phyloP scores from a whole-genome alignment of 208 protist genomes.

The Acanthamoeba quina region DNA sequence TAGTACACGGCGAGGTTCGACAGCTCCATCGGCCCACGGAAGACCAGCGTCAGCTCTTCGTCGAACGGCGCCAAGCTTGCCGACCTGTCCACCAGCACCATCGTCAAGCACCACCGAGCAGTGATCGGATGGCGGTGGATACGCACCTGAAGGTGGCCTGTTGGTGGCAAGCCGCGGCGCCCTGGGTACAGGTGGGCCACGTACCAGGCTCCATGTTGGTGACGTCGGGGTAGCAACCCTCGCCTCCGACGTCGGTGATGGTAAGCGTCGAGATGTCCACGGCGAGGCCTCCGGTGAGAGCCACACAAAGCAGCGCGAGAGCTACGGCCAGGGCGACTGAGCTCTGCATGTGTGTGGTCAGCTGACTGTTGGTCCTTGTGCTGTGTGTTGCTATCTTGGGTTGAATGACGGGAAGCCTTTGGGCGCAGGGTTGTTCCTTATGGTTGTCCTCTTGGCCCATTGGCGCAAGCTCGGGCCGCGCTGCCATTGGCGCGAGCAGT shows the following conservation, averaged over 20 bases:
- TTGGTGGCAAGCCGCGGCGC: not conserved
- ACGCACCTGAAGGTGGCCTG: not conserved
- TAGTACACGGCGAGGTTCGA: conserved; percentile 16
- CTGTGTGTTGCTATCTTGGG: no score
- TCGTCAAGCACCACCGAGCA: no score
- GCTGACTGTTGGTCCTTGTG: no score
- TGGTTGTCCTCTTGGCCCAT: no score
- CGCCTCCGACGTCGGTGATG: conserved; percentile 22
- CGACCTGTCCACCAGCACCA: not conserved
- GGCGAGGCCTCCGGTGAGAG: not conserved
- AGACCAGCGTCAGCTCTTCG: conserved; percentile 25
- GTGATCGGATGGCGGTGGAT: not conserved
- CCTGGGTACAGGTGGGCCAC: not conserved
- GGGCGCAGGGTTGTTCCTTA: no score
- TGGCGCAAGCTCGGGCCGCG: no score
- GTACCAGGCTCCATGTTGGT: not conserved
- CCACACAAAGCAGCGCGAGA: not conserved
- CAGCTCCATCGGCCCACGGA: conserved; percentile 5
- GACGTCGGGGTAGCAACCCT: conserved; percentile 19
- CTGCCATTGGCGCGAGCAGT: no score
- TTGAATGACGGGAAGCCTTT: no score
- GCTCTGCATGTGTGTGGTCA: no score
- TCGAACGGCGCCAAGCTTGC: conserved; percentile 38
- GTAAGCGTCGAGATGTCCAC: not conserved
- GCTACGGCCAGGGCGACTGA: no score